Evolutionary conservation across 169 alveolate species (phyloP), one percentile per base, ranked within the genome.

Genomic region (Eimeria acervulina): DNA sequence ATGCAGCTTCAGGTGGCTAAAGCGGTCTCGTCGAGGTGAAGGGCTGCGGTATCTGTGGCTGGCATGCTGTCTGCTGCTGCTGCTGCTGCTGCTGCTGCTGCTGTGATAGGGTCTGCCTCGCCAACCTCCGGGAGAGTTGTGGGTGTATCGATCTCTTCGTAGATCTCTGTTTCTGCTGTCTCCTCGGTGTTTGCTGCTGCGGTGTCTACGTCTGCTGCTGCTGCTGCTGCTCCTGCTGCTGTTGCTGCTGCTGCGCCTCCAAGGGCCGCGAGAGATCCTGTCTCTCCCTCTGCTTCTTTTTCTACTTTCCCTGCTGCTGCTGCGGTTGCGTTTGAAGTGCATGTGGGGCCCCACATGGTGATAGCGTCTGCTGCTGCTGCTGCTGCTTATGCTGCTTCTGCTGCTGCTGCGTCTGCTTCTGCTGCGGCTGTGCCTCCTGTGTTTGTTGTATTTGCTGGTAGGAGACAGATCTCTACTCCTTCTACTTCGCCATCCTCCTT

Each of bases 1-100:
- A 70, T 70, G 83, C 83, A 70, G 8, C 19, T 26, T 33, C 19
- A 36, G 19, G 42, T 26, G 83, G 42, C n/a, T 13, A 21, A 13
- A 70, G 83, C 51, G 83, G 42, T 33, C n/a, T 8, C 83, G 28
- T n/a, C 51, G 44, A 70, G 44, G 83, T 6, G 51, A 33, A 26
- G 51, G 51, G 83, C 83, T 70, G 42, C 40, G 44, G 83, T 70
- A 28, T 70, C 83, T 21, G 0, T 70, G 83, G 51, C 51, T 28
- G 26, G 68, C n/a, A 59, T 21, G 19, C 68, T 59, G 68, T 21
- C 68, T 36, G 61, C 52, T 42, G 52, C 89, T 78, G 66, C 89
- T 42, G 89, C 47, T 36, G 44, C 15, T 70, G 81, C 81, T 70
- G 81, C 42, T 70, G 81, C 81, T 70, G 81, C 44, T 33, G 40